These are phyloP conservation scores for Cytospora mali DNA, from an alignment of 2,329 filamentous ascomycete species.

Conservation along the genomic window DNA sequence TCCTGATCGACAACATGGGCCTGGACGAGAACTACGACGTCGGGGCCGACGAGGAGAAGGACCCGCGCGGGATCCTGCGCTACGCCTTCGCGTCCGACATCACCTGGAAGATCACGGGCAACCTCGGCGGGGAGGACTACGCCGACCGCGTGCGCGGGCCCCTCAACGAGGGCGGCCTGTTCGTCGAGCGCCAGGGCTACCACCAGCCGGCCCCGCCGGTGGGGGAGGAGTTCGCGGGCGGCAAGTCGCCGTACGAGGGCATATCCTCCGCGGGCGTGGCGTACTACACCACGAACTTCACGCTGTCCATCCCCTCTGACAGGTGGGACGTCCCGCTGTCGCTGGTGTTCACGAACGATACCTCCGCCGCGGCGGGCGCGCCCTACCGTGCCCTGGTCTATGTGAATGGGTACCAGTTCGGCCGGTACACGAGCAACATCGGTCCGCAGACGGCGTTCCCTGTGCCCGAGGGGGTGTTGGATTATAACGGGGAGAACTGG, in stretches of 20 bases:
- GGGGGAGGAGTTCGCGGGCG: constrained; percentile 43
- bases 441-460: constrained; percentile 70
- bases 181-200: constrained; percentile 58
- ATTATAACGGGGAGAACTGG: constrained; percentile 68
- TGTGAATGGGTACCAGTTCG: constrained; percentile 72
- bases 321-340: constrained; percentile 59
- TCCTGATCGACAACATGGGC: constrained; percentile 71
- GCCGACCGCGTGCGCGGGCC: constrained; percentile 57
- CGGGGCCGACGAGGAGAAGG: constrained; percentile 59
- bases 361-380: constrained; percentile 25
- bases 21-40: constrained; percentile 64
- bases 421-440: constrained; percentile 58
- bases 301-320: constrained; percentile 52
- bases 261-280: constrained; percentile 52
- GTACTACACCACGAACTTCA: constrained; percentile 57
- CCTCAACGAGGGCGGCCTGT: constrained; percentile 63
- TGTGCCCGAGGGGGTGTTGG: constrained; percentile 67
- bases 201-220: constrained; percentile 55
- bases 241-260: constrained; percentile 40
- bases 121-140: constrained; percentile 62
- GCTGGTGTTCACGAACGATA: constrained; percentile 53
- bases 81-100: constrained; percentile 55
- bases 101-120: constrained; percentile 64
- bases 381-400: constrained; percentile 63
- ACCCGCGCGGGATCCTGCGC: constrained; percentile 59